Evolutionary conservation across 495 filamentous ascomycete species (phyloP).

Genomic region (Aspergillus funiculosus): DNA sequence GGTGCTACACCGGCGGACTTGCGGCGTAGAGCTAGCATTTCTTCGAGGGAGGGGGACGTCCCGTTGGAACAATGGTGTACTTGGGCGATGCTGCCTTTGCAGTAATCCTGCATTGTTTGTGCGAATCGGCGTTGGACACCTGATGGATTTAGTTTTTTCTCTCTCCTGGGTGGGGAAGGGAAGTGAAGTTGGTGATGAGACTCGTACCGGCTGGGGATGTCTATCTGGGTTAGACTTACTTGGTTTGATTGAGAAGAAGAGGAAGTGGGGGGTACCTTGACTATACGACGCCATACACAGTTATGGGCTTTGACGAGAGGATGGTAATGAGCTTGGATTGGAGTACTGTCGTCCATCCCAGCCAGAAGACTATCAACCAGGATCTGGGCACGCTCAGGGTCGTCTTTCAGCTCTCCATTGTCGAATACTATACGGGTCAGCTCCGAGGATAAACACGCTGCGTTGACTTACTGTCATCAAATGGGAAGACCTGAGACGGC

Average conservation of each 20-base stretch:
- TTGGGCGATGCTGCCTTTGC: constrained; percentile 23
- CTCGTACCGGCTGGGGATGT: constrained; percentile 11
- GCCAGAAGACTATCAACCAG: constrained; percentile 21
- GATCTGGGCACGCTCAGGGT: constrained; percentile 19
- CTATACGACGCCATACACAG: constrained; percentile 20
- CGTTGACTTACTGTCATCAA: constrained; percentile 21
- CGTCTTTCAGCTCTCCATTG: constrained; percentile 22
- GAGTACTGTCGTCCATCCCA: constrained; percentile 13
- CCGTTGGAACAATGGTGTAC: constrained; percentile 17
- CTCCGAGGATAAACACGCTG: not conserved
- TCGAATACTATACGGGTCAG: constrained; percentile 24
- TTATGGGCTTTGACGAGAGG: constrained; percentile 17
- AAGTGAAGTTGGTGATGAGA: not conserved
- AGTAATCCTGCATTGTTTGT: constrained; percentile 24
- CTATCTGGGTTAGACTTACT: not conserved
- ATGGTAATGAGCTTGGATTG: not conserved
- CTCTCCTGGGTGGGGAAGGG: not conserved
- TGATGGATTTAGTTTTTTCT: too few species aligned
- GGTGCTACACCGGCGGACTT: constrained; percentile 27
- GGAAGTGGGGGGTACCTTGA: constrained; percentile 8
- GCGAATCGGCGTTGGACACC: constrained; percentile 24
- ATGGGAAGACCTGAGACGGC: constrained; percentile 22
- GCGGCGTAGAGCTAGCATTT: constrained; percentile 21
- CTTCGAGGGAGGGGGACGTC: constrained; percentile 16
- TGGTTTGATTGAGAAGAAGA: not conserved